Conservation (phyloP, 441 rosid species). For the Jatropha podagrica region DNA sequence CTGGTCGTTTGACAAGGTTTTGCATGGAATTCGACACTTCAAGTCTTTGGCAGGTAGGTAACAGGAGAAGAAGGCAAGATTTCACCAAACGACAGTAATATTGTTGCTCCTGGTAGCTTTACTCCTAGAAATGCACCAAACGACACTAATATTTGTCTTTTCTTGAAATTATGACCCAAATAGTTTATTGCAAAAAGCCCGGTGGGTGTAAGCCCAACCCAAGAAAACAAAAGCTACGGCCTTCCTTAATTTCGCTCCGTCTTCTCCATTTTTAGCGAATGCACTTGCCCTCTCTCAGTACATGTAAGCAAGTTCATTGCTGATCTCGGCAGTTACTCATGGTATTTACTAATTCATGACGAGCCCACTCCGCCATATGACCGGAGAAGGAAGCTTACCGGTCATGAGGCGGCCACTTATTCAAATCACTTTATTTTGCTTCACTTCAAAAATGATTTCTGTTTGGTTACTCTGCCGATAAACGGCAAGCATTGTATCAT, state of each 20-base stretch:
- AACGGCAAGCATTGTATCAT: too few species aligned
- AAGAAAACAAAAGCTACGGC: too few species aligned
- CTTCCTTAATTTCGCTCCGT: too few species aligned
- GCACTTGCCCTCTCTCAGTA: background rate
- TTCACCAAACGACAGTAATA: too few species aligned
- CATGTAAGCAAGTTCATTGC: background rate
- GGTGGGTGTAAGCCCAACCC: too few species aligned
- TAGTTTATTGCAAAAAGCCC: too few species aligned
- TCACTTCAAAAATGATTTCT: background rate
- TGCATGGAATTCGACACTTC: conserved; percentile 33
- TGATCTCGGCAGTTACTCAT: background rate
- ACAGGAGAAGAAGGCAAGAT: background rate
- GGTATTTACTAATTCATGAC: background rate
- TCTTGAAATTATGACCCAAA: too few species aligned
- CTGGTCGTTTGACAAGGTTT: conserved; percentile 31
- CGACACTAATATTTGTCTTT: too few species aligned
- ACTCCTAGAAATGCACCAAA: too few species aligned
- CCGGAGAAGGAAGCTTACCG: background rate
- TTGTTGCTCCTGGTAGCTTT: too few species aligned
- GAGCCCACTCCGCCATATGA: background rate
- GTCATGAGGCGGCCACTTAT: background rate
- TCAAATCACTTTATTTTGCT: background rate
- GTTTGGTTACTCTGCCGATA: too few species aligned
- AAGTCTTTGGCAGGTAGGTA: background rate
- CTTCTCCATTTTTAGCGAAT: too few species aligned